These are phyloP conservation scores for Aspergillus chevalieri DNA, from an alignment of 2,329 filamentous ascomycete genomes.

Conservation along the genomic window DNA sequence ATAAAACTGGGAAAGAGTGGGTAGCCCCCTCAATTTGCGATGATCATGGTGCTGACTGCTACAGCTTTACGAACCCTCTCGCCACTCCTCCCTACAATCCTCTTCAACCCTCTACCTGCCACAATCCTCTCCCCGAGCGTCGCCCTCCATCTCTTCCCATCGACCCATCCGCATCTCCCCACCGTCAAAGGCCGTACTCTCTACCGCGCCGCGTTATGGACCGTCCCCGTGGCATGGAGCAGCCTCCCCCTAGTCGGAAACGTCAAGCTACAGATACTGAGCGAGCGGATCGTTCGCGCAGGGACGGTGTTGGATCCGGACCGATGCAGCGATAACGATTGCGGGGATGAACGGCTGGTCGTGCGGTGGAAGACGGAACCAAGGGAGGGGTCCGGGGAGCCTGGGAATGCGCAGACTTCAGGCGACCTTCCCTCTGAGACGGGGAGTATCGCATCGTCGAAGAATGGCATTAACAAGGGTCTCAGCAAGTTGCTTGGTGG, in stretches of 20 bases:
- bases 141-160: slow-evolving; percentile 59
- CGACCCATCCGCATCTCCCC: slow-evolving; percentile 62
- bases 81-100: slow-evolving; percentile 55
- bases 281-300: slow-evolving; percentile 75
- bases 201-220: slow-evolving; percentile 92
- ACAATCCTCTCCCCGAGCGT: slow-evolving; percentile 59
- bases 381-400: slow-evolving; percentile 21
- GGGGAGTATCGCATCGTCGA: slow-evolving; percentile 17
- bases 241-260: slow-evolving; percentile 85
- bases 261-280: slow-evolving; percentile 78
- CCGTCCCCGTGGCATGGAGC: slow-evolving; percentile 92
- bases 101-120: slow-evolving; percentile 55
- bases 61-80: slow-evolving; percentile 56
- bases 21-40: slow-evolving; percentile 11
- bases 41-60: slow-evolving; percentile 3
- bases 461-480: slow-evolving; percentile 32
- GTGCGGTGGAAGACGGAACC: slow-evolving; percentile 76
- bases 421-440: slow-evolving; percentile 4
- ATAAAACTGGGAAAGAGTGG: slow-evolving; percentile 58
- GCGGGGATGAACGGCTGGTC: slow-evolving; percentile 67
- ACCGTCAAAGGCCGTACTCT: slow-evolving; percentile 85
- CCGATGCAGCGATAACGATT: slow-evolving; percentile 23
- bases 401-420: background rate
- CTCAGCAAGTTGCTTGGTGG: slow-evolving; percentile 47
- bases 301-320: slow-evolving; percentile 33